A percentile compares a stretch with the other conserved stretches of the same genome.
Conservation (phyloP, 495 filamentous ascomycete genomes). For the Lasiosphaeriaceae sp. region DNA sequence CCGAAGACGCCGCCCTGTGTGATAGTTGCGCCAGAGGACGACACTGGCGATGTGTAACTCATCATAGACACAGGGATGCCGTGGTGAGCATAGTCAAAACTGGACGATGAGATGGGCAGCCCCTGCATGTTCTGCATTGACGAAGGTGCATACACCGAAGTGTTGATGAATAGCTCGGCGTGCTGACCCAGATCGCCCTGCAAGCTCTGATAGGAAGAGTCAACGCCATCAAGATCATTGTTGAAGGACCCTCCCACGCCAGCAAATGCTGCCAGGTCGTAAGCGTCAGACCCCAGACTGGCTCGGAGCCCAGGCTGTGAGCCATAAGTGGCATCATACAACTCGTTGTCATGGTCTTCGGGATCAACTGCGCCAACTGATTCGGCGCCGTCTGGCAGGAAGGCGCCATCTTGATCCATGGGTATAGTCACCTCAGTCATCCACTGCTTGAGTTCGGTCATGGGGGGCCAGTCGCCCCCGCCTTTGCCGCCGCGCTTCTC, state of each 20-base stretch:
- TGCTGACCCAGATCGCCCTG: conserved; percentile 12
- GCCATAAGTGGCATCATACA: background rate
- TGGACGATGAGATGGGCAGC: conserved; percentile 36
- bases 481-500: conserved; percentile 77
- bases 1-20: conserved; percentile 27
- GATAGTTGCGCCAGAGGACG: conserved; percentile 34
- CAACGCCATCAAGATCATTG: conserved; percentile 12
- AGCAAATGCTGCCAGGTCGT: conserved; percentile 25
- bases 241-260: conserved; percentile 30
- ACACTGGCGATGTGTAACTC: conserved; percentile 33
- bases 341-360: conserved; percentile 31
- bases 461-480: conserved; percentile 76
- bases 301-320: conserved; percentile 10
- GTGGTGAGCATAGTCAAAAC: conserved; percentile 26
- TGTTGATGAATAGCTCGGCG: conserved; percentile 23
- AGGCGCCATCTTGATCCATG: conserved; percentile 27
- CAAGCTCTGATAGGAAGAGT: conserved; percentile 8
- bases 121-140: conserved; percentile 18
- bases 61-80: conserved; percentile 23
- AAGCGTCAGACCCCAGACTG: conserved; percentile 13
- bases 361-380: conserved; percentile 23
- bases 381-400: conserved; percentile 24
- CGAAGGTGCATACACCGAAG: conserved; percentile 17
- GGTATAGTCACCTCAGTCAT: conserved; percentile 63
- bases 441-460: conserved; percentile 78